These are phyloP conservation scores for Epichloe sp. DNA, from an alignment of 2,329 filamentous ascomycete genomes.

Conservation along the genomic window DNA sequence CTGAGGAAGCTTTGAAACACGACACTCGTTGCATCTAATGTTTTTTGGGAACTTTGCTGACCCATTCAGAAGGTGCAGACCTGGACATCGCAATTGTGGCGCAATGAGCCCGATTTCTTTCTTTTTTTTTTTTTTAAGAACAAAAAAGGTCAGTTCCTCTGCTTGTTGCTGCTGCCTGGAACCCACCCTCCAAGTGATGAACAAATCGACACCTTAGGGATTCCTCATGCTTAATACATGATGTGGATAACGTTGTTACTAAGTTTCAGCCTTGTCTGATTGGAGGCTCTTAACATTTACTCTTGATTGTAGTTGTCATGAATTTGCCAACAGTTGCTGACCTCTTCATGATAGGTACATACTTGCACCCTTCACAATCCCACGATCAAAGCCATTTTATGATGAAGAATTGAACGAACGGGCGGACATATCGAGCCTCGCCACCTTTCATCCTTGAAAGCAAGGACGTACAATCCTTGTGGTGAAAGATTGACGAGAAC, in stretches of 20 bases:
- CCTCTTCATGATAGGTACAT: constrained; percentile 29
- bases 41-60: background rate
- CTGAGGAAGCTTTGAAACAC: constrained; percentile 32
- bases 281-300: constrained; percentile 20
- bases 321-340: constrained; percentile 20
- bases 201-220: constrained; percentile 48
- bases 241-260: constrained; percentile 46
- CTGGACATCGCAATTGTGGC: background rate
- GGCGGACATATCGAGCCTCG: constrained; percentile 52
- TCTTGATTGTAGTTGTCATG: constrained; percentile 6
- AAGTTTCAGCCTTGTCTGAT: constrained; percentile 61
- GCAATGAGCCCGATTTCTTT: background rate
- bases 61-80: background rate
- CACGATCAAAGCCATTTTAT: constrained; percentile 23
- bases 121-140: no score
- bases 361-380: constrained; percentile 2
- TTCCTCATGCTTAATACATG: constrained; percentile 54
- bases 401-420: constrained; percentile 58
- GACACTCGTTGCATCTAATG: background rate
- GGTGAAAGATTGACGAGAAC: constrained; percentile 35
- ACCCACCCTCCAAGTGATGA: constrained; percentile 38
- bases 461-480: constrained; percentile 50
- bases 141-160: constrained; percentile 33
- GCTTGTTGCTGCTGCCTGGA: constrained; percentile 2
- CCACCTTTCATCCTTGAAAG: constrained; percentile 34